Evolutionary conservation across 2,329 filamentous ascomycete genomes (phyloP), one percentile per base, ranked within the genome.

Genomic region (Phialophora verrucosa): DNA sequence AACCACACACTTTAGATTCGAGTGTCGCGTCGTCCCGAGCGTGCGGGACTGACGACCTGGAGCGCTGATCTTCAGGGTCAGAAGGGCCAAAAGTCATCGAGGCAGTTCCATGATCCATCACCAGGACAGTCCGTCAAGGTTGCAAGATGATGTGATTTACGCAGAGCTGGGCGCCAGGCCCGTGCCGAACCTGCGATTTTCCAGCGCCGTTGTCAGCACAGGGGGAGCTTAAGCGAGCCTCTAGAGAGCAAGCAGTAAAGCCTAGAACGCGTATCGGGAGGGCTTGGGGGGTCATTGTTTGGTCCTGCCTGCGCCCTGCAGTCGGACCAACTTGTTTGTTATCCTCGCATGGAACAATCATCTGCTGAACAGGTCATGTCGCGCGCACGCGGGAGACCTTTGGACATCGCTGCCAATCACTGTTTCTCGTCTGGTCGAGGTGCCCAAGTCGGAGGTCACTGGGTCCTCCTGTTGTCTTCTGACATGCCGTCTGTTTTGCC

Each of bases 231-330:
- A 61, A 61, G 44, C 59, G 59, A 61, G 31, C 59, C 53, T 29
- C 59, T 61, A 53, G 59, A 42, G 59, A 53, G 49, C 59, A 53
- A 42, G 35, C 31, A 53, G 59, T 29, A 23, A 53, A 61, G 59
- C 59, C 49, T 38, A 60, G 29, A 27, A 17, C 20, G 44, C n/a
- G 23, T 23, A 27, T 20, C 38, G 17, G 38, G 17, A 8, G 38
- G 38, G 38, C 5, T n/a, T 42, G 14, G 38, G 5, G 5, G 38
- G 14, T 20, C 32, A 31, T 5, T 11, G 35, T 12, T 38, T 38
- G 35, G 35, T 25, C 11, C 14, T n/a, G 17, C 17, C 6, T 44
- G 38, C 38, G 38, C 38, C 38, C 38, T 44, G 38, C 17, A 17
- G 14, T 17, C 14, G 4, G 5, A 31, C 38, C 38, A 44, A n/a